Evolutionary conservation across 345 rosid genomes (phyloP).

Genomic region (Salix purpurea): DNA sequence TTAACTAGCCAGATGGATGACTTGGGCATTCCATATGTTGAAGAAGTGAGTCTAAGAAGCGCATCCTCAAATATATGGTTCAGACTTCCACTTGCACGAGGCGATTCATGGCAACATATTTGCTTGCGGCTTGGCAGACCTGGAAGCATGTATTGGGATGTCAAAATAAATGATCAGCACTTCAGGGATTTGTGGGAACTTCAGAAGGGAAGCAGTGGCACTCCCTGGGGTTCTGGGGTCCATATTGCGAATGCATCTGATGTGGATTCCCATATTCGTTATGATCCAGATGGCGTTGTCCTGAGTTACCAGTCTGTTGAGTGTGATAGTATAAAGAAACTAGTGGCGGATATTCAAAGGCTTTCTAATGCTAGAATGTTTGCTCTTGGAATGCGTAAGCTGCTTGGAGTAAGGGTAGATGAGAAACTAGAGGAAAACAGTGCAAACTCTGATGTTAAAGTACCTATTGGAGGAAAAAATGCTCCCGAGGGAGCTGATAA

Average conservation of each 20-base stretch:
- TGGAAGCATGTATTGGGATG: slow-evolving; percentile 99
- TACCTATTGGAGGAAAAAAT: slow-evolving; percentile 51
- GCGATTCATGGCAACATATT: slow-evolving; percentile 85
- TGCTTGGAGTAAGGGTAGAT: slow-evolving; percentile 86
- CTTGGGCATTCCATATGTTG: slow-evolving; percentile 81
- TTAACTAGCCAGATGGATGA: slow-evolving; percentile 94
- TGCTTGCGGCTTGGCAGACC: slow-evolving; percentile 98
- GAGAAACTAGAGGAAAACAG: slow-evolving; percentile 63
- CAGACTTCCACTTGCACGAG: slow-evolving; percentile 75
- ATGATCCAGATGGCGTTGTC: slow-evolving; percentile 96
- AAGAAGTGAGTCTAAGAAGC: slow-evolving; percentile 71
- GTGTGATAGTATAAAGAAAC: slow-evolving; percentile 80
- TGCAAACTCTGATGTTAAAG: slow-evolving; percentile 47
- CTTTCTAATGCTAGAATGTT: slow-evolving; percentile 95
- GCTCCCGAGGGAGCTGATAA: slow-evolving; percentile 66
- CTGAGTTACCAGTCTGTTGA: slow-evolving; percentile 91
- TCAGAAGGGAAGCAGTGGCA: slow-evolving; percentile 73
- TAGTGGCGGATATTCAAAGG: slow-evolving; percentile 88
- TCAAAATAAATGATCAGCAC: slow-evolving; percentile 91
- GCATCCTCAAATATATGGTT: slow-evolving; percentile 94
- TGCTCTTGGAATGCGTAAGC: slow-evolving; percentile 85
- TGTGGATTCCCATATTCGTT: slow-evolving; percentile 86
- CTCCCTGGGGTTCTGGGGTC: slow-evolving; percentile 91
- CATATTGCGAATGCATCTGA: slow-evolving; percentile 92
- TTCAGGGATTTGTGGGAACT: slow-evolving; percentile 98